A percentile compares a stretch with the other conserved stretches of the same genome.
Conservation (phyloP, 148 eudicot species). For the Persicaria maculosa region DNA sequence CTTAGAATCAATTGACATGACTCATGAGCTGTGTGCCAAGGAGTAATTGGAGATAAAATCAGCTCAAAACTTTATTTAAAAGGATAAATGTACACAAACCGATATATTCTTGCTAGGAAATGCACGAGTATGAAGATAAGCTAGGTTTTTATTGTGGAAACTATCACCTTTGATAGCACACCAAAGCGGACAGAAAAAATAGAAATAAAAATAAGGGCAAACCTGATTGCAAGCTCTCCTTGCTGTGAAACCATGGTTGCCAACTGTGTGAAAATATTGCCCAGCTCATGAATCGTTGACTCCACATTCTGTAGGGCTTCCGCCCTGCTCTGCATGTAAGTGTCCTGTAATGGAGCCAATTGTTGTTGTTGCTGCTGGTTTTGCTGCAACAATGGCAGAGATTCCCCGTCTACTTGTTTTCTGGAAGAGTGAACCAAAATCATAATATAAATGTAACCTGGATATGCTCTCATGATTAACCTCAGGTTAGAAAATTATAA, state of each 20-base stretch:
- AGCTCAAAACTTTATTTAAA: too few relatives aligned
- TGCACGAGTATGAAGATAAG: too few relatives aligned
- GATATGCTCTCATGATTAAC: too few relatives aligned
- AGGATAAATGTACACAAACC: too few relatives aligned
- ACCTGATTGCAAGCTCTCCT: conserved; percentile 85
- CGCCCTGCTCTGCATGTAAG: conserved; percentile 83
- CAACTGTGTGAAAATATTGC: conserved; percentile 67
- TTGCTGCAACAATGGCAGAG: conserved; percentile 65
- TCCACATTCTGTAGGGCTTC: conserved; percentile 81
- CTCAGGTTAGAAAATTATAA: too few relatives aligned
- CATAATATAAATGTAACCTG: background rate
- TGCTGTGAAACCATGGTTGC: conserved; percentile 85
- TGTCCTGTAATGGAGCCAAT: conserved; percentile 70
- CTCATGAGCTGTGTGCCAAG: too few relatives aligned
- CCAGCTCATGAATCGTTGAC: conserved; percentile 76
- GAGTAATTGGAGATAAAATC: too few relatives aligned
- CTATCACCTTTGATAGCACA: too few relatives aligned
- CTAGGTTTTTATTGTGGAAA: too few relatives aligned
- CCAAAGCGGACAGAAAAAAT: background rate
- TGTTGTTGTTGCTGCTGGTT: conserved; percentile 54
- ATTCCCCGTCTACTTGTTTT: conserved; percentile 54
- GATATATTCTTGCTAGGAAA: too few relatives aligned
- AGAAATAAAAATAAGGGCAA: conserved; percentile 9
- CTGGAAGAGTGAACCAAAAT: conserved; percentile 22
- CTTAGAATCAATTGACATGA: too few relatives aligned